These are phyloP conservation scores for Mentha longifolia DNA, from an alignment of 257 asterid genomes.

Conservation along the genomic window DNA sequence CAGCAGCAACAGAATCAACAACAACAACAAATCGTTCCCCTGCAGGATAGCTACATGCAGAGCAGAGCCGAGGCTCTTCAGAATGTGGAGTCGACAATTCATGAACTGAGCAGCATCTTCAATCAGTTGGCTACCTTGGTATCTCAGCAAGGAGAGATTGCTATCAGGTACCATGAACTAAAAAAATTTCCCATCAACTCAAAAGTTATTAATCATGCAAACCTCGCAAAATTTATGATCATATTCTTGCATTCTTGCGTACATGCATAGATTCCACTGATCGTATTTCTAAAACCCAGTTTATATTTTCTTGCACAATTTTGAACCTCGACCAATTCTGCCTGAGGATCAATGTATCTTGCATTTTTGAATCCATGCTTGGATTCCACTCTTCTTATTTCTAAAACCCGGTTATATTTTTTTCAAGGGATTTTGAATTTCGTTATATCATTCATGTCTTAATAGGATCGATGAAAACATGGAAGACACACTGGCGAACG, in stretches of 20 bases:
- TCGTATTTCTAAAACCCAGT: too few species aligned
- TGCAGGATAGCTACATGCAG: conserved; percentile 93
- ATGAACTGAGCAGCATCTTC: conserved; percentile 84
- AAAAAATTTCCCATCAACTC: background rate
- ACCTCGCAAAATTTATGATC: background rate
- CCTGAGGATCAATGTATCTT: background rate
- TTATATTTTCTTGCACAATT: too few species aligned
- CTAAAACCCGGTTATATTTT: background rate
- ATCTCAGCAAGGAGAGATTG: conserved; percentile 95
- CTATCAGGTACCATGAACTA: conserved; percentile 67
- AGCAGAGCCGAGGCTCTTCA: conserved; percentile 97
- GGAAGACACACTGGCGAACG: conserved; percentile 82
- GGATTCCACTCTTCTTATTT: background rate
- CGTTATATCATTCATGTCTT: conserved; percentile 23
- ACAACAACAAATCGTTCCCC: conserved; percentile 82
- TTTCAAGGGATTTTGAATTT: conserved; percentile 14
- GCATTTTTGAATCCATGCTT: background rate
- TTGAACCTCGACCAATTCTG: background rate
- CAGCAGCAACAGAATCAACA: conserved; percentile 83
- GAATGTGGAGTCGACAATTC: conserved; percentile 88
- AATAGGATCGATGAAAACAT: conserved; percentile 92
- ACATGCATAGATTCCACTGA: too few species aligned
- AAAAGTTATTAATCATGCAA: background rate
- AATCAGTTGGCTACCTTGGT: conserved; percentile 93
- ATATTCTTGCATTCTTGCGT: background rate